A percentile compares a stretch with the other conserved stretches of the same genome.
Conservation (phyloP, 352 stramenopile species). For the Hyaloperonospora brassicae region DNA sequence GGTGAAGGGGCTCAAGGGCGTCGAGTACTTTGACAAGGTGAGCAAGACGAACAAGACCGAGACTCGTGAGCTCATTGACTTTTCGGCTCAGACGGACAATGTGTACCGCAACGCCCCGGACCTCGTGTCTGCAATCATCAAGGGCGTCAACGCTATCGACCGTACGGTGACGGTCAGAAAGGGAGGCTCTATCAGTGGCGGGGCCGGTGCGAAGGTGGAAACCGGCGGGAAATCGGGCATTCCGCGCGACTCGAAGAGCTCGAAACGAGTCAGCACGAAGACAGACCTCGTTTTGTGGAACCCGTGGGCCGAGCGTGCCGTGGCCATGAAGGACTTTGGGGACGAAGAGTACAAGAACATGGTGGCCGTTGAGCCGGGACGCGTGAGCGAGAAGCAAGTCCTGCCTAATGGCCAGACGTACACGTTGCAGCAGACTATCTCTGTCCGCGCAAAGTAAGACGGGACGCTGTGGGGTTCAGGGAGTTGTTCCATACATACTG, state of each 20-base stretch:
- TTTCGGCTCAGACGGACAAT: conserved; percentile 64
- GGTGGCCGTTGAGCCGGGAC: conserved; percentile 86
- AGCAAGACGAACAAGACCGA: conserved; percentile 49
- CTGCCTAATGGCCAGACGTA: conserved; percentile 42
- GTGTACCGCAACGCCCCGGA: conserved; percentile 71
- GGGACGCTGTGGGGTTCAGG: no score
- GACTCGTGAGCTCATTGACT: conserved; percentile 45
- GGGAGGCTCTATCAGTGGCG: conserved; percentile 28
- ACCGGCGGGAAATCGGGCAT: no score
- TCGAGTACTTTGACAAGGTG: conserved; percentile 86
- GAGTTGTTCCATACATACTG: no score
- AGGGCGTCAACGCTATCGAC: conserved; percentile 30
- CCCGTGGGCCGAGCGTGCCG: conserved; percentile 87
- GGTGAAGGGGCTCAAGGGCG: conserved; percentile 81
- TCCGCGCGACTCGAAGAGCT: conserved; percentile 14
- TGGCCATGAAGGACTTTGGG: conserved; percentile 89
- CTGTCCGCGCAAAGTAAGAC: background rate
- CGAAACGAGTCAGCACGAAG: conserved; percentile 17
- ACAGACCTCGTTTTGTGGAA: conserved; percentile 89
- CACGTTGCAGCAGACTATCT: conserved; percentile 30
- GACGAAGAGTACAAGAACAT: conserved; percentile 92
- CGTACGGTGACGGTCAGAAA: conserved; percentile 64
- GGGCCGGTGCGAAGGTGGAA: background rate
- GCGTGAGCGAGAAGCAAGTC: conserved; percentile 38
- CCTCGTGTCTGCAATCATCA: conserved; percentile 47